phyloP scores from a whole-genome alignment of 2,329 filamentous ascomycete genomes.

The Fusarium redolens region DNA sequence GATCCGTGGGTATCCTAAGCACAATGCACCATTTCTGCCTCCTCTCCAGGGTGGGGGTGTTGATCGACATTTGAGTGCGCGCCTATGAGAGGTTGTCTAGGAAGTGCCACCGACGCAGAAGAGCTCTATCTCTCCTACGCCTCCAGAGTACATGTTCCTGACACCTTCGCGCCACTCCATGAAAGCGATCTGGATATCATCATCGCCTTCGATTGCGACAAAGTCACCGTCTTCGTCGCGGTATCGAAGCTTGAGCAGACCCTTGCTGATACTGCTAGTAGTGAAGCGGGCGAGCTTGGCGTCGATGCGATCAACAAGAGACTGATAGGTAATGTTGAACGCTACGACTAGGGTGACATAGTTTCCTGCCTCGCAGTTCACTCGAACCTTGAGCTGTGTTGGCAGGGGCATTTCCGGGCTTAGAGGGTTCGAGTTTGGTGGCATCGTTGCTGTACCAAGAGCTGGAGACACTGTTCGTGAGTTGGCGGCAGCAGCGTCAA shows the following conservation, averaged over 20 bases:
- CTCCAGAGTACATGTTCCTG: slow-evolving; percentile 68
- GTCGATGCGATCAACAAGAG: slow-evolving; percentile 93
- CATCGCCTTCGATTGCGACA: slow-evolving; percentile 93
- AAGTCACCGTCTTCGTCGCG: slow-evolving; percentile 92
- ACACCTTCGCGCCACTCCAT: slow-evolving; percentile 88
- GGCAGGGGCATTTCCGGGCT: slow-evolving; percentile 66
- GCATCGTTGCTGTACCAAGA: slow-evolving; percentile 50
- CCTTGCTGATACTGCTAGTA: slow-evolving; percentile 82
- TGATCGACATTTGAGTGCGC: slow-evolving; percentile 13
- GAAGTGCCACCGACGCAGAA: slow-evolving; percentile 73
- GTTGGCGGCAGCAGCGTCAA: slow-evolving; percentile 53
- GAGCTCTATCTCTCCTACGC: slow-evolving; percentile 89
- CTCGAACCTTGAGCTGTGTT: slow-evolving; percentile 93
- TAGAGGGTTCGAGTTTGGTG: slow-evolving; percentile 43
- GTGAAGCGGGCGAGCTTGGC: slow-evolving; percentile 92
- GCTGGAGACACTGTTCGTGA: slow-evolving; percentile 61
- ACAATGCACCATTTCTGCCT: slow-evolving; percentile 41
- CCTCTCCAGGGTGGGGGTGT: slow-evolving; percentile 15
- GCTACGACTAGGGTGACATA: slow-evolving; percentile 96
- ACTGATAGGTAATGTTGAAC: slow-evolving; percentile 94
- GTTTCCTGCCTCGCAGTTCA: slow-evolving; percentile 86
- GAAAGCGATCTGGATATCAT: slow-evolving; percentile 96
- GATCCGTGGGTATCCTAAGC: slow-evolving; percentile 46
- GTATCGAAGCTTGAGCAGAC: slow-evolving; percentile 88
- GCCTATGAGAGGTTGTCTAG: slow-evolving; percentile 21